phyloP scores from a whole-genome alignment of 2,329 filamentous ascomycete genomes.

The Colletotrichum theobromicola region DNA sequence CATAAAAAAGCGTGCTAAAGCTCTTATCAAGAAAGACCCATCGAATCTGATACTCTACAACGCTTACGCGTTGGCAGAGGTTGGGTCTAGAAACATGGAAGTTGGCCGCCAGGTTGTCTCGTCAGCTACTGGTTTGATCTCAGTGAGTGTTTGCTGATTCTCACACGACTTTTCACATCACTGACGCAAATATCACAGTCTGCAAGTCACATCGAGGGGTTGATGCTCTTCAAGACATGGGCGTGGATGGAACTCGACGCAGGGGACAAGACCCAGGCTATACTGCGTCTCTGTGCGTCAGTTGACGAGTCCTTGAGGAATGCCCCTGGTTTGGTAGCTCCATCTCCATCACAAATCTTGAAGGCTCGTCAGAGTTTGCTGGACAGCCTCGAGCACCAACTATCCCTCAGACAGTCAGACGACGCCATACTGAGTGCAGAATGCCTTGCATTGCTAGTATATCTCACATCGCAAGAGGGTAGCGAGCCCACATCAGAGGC shows the following conservation, averaged over 20 bases:
- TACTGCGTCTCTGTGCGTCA: slow-evolving; percentile 44
- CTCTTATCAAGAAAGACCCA: slow-evolving; percentile 71
- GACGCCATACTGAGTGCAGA: slow-evolving; percentile 64
- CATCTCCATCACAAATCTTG: slow-evolving; percentile 48
- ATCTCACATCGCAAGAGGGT: slow-evolving; percentile 56
- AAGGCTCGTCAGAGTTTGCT: slow-evolving; percentile 59
- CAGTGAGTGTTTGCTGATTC: slow-evolving; percentile 28
- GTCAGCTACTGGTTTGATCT: slow-evolving; percentile 58
- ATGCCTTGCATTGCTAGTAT: slow-evolving; percentile 69
- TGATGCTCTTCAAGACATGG: slow-evolving; percentile 63
- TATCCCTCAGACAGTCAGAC: slow-evolving; percentile 53
- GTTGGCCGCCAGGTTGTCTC: slow-evolving; percentile 69
- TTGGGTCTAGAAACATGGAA: slow-evolving; percentile 57
- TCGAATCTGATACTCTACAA: slow-evolving; percentile 75
- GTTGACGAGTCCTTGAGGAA: slow-evolving; percentile 33
- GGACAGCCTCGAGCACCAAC: slow-evolving; percentile 57
- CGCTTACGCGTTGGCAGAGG: slow-evolving; percentile 78
- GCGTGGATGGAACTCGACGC: slow-evolving; percentile 69
- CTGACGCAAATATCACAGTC: background rate
- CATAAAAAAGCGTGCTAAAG: slow-evolving; percentile 75
- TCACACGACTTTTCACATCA: background rate
- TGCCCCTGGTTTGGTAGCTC: slow-evolving; percentile 23
- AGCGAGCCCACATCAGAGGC: slow-evolving; percentile 47
- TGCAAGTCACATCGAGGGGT: slow-evolving; percentile 19
- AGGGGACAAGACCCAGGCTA: slow-evolving; percentile 37